phyloP scores from a whole-genome alignment of 2,329 filamentous ascomycete species.

The Exophiala mesophila region DNA sequence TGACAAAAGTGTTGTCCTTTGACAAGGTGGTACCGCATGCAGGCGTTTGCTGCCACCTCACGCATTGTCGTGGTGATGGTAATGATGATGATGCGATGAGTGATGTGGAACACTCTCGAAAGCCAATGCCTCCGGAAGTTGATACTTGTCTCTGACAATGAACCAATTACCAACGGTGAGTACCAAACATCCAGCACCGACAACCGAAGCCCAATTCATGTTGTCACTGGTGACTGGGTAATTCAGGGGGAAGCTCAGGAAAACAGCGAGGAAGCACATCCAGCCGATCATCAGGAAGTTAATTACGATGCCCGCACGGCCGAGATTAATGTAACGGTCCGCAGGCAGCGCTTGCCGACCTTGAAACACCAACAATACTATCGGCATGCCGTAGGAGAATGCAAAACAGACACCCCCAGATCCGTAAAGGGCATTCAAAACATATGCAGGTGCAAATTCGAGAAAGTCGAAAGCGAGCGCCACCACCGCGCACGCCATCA shows the following conservation, averaged over 20 bases:
- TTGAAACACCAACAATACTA: not conserved
- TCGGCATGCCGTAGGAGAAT: conserved; percentile 5
- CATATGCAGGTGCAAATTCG: not conserved
- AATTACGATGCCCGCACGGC: not conserved
- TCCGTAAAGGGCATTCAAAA: conserved; percentile 4
- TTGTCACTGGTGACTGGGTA: conserved; percentile 4
- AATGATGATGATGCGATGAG: no score
- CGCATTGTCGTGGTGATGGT: no score
- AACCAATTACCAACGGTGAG: conserved; percentile 4
- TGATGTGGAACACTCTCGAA: not conserved
- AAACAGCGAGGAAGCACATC: not conserved
- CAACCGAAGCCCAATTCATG: conserved; percentile 7
- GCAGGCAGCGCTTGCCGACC: not conserved
- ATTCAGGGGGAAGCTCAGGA: conserved; percentile 3
- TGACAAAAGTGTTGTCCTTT: no score
- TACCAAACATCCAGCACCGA: not conserved
- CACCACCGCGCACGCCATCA: conserved; percentile 14
- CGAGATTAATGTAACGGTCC: conserved; percentile 5
- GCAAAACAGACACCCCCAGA: conserved; percentile 1
- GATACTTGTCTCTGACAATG: not conserved
- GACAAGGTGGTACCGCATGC: no score
- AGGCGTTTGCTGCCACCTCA: no score
- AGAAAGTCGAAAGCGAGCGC: not conserved
- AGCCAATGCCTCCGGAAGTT: not conserved
- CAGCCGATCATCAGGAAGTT: conserved; percentile 1